Conservation (phyloP, 148 eudicot genomes). For the Mesembryanthemum crystallinum region DNA sequence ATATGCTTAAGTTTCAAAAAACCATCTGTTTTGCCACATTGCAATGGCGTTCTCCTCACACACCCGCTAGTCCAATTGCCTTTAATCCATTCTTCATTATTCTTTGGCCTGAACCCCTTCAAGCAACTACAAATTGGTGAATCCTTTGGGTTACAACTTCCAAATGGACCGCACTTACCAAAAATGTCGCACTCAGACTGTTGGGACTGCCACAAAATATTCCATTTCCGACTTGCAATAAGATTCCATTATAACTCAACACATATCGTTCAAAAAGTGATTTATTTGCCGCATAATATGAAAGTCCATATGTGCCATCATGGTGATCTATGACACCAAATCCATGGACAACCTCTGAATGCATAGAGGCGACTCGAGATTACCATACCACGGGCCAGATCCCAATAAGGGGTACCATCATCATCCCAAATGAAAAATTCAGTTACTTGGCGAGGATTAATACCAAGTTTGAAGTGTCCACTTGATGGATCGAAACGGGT, state of each 20-base stretch:
- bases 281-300: neutral
- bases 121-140: slow-evolving; percentile 41
- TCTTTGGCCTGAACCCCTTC: slow-evolving; percentile 37
- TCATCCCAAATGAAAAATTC: too few species aligned
- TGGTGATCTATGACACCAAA: neutral
- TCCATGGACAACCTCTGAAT: neutral
- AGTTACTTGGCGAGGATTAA: too few species aligned
- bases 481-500: slow-evolving; percentile 20
- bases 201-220: slow-evolving; percentile 4
- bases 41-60: slow-evolving; percentile 32
- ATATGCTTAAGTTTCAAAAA: slow-evolving; percentile 28
- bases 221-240: slow-evolving; percentile 17
- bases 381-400: too few species aligned
- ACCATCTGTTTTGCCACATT: slow-evolving; percentile 41
- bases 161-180: slow-evolving; percentile 40
- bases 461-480: too few species aligned
- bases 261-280: neutral
- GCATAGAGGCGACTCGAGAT: slow-evolving; percentile 3
- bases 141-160: slow-evolving; percentile 22
- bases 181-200: slow-evolving; percentile 31
- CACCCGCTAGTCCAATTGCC: slow-evolving; percentile 58
- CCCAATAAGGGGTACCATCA: too few species aligned
- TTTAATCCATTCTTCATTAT: slow-evolving; percentile 35
- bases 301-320: slow-evolving; percentile 5
- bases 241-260: slow-evolving; percentile 5